These are phyloP conservation scores for Heliocybe sulcata DNA, from an alignment of 1,284 basidiomycete genomes.

Conservation along the genomic window DNA sequence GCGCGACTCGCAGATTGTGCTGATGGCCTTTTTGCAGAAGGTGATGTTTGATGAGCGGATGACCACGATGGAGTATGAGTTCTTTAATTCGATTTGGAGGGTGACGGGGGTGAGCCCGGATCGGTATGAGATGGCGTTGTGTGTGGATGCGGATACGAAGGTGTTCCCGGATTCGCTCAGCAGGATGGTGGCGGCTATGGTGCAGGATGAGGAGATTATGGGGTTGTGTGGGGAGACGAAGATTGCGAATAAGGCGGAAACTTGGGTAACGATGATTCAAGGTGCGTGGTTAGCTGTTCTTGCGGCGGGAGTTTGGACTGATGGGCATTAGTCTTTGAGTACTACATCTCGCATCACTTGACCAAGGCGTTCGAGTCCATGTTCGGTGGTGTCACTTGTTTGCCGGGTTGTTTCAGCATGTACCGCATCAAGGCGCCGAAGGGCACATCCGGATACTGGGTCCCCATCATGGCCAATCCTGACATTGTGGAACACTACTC, in stretches of 20 bases:
- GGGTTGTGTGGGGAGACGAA: constrained; percentile 98
- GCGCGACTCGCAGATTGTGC: constrained; percentile 95
- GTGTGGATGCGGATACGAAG: constrained; percentile 99
- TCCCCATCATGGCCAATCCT: constrained; percentile 95
- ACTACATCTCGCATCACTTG: constrained; percentile 98
- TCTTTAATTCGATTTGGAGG: constrained; percentile 96
- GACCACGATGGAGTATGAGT: constrained; percentile 99
- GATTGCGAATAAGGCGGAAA: constrained; percentile 97
- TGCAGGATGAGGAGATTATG: constrained; percentile 96
- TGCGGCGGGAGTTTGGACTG: too few species aligned
- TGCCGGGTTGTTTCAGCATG: constrained; percentile 99
- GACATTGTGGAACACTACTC: constrained; percentile 98
- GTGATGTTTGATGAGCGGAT: constrained; percentile 99
- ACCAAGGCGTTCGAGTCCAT: constrained; percentile 99
- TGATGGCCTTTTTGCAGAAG: constrained; percentile 98
- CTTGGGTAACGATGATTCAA: constrained; percentile 99
- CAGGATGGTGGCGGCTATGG: constrained; percentile 92
- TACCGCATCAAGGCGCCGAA: constrained; percentile 98
- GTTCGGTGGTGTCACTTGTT: constrained; percentile 98
- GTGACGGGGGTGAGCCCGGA: constrained; percentile 95
- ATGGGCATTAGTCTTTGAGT: constrained; percentile 91
- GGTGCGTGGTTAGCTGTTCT: constrained; percentile 60
- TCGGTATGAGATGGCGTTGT: constrained; percentile 92
- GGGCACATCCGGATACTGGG: constrained; percentile 92
- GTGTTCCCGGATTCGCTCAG: constrained; percentile 93